Evolutionary conservation across 192 early-diverging fungal genomes (phyloP).

Genomic region (Dimargaris verticillata): DNA sequence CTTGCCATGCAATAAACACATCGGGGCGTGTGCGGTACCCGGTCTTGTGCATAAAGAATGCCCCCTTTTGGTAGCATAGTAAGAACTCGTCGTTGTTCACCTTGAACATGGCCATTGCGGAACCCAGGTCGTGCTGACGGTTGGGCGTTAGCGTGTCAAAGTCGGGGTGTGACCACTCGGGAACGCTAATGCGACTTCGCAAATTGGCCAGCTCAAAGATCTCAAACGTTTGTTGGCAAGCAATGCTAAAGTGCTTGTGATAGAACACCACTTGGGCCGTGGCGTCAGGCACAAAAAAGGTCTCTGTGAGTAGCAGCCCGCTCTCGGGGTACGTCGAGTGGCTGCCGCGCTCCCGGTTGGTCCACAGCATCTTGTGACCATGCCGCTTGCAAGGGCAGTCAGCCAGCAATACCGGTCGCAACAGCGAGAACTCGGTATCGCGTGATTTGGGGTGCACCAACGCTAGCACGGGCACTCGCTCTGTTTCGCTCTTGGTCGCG

Average conservation of each 20-base stretch:
- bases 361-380: no score
- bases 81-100: background rate
- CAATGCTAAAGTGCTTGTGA: background rate
- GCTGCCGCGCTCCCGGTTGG: no score
- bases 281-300: background rate
- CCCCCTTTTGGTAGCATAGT: background rate
- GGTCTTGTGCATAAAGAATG: background rate
- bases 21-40: background rate
- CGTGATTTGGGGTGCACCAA: background rate
- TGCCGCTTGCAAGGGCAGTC: no score
- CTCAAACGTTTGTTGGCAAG: background rate
- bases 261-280: background rate
- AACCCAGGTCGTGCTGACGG: background rate
- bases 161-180: background rate
- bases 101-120: background rate
- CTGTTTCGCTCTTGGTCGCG: background rate
- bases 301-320: no score
- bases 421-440: no score
- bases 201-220: background rate
- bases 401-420: no score
- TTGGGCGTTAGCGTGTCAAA: background rate
- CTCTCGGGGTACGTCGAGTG: no score
- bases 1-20: constrained; percentile 2
- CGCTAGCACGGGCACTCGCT: background rate
- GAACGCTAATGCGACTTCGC: background rate